These are phyloP conservation scores for Puccinia horiana DNA, from an alignment of 1,284 basidiomycete genomes.

Conservation along the genomic window DNA sequence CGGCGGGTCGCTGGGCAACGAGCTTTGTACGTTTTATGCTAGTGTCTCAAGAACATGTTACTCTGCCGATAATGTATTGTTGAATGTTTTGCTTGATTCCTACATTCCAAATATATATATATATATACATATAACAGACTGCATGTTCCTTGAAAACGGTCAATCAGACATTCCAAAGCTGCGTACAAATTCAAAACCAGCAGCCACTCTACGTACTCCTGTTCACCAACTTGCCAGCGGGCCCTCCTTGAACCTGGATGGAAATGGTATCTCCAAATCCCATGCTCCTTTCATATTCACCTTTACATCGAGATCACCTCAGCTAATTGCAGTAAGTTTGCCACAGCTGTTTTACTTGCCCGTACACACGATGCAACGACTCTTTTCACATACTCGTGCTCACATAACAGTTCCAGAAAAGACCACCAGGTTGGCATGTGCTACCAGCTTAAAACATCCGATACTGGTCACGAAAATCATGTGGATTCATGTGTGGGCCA, in stretches of 20 bases:
- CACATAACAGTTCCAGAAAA: not conserved
- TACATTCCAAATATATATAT: too few relatives aligned
- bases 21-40: slow-evolving; percentile 23
- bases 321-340: not conserved
- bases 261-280: not conserved
- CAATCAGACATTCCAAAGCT: slow-evolving; percentile 18
- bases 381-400: slow-evolving; percentile 14
- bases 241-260: slow-evolving; percentile 16
- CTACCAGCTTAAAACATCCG: slow-evolving; percentile 1
- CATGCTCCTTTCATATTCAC: not conserved
- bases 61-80: not conserved
- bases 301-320: not conserved
- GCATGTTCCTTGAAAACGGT: not conserved
- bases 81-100: too few relatives aligned
- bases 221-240: slow-evolving; percentile 32
- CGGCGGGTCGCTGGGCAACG: slow-evolving; percentile 7
- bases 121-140: slow-evolving; percentile 6
- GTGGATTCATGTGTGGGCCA: slow-evolving; percentile 25
- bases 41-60: not conserved
- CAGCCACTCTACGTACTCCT: slow-evolving; percentile 33
- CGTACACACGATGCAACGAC: slow-evolving; percentile 41
- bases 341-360: slow-evolving; percentile 27
- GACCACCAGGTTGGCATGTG: not conserved
- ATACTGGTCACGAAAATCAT: slow-evolving; percentile 7
- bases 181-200: not conserved